Evolutionary conservation across 2,329 filamentous ascomycete species (phyloP).

Genomic region (Clarireedia monteithiana): DNA sequence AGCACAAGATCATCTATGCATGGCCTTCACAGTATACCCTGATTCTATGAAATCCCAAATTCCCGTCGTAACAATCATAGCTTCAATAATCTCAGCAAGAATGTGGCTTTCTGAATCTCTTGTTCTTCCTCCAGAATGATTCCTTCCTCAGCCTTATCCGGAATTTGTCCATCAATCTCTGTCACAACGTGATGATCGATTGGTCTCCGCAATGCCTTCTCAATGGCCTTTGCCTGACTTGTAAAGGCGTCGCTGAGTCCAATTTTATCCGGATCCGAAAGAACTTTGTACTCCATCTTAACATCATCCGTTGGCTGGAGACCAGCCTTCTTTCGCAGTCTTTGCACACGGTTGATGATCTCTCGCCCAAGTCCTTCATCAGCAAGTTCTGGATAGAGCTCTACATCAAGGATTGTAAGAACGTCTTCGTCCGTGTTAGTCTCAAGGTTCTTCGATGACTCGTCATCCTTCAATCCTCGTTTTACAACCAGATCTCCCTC

Average conservation of each 20-base stretch:
- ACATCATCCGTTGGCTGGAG: constrained; percentile 89
- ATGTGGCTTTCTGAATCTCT: constrained; percentile 75
- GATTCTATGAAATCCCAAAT: neutral
- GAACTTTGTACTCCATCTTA: constrained; percentile 83
- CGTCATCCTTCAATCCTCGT: constrained; percentile 67
- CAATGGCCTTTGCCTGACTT: constrained; percentile 59
- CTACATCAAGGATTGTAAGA: constrained; percentile 80
- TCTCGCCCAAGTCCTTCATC: constrained; percentile 86
- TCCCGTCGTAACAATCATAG: constrained; percentile 39
- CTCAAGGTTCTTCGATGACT: constrained; percentile 66
- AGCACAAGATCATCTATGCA: neutral
- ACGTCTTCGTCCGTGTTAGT: constrained; percentile 85
- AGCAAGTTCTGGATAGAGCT: constrained; percentile 75
- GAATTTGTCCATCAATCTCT: constrained; percentile 46
- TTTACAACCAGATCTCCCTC: constrained; percentile 79
- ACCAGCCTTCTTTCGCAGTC: constrained; percentile 87
- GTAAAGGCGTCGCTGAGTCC: constrained; percentile 65
- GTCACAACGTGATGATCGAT: constrained; percentile 62
- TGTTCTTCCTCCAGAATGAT: constrained; percentile 78
- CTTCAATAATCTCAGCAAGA: constrained; percentile 68
- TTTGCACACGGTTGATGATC: constrained; percentile 87
- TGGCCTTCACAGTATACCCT: neutral
- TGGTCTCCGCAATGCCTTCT: constrained; percentile 70
- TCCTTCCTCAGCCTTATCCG: constrained; percentile 41
- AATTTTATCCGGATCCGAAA: constrained; percentile 70